Evolutionary conservation across 768 basidiomycete genomes (phyloP).

Genomic region (Russula sp.): DNA sequence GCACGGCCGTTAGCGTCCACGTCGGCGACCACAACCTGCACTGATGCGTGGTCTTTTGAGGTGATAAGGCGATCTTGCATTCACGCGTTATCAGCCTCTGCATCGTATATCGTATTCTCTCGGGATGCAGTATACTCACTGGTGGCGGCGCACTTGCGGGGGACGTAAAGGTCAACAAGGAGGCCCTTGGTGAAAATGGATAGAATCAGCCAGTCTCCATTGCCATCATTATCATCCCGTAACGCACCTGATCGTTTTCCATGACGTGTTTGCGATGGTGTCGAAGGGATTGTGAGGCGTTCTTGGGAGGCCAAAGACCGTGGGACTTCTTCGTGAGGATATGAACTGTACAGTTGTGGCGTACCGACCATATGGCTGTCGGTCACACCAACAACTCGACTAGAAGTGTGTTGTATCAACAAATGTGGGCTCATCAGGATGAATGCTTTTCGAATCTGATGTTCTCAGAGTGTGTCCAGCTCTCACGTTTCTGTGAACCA

Average conservation of each 20-base stretch:
- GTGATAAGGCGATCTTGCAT: conserved; percentile 89
- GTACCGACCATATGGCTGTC: neutral
- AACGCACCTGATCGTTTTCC: conserved; percentile 85
- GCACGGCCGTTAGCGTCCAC: conserved; percentile 88
- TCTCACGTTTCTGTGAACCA: too few relatives aligned
- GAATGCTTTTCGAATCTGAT: too few relatives aligned
- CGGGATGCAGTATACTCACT: conserved; percentile 51
- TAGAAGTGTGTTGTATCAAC: too few relatives aligned
- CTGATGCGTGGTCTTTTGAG: conserved; percentile 98
- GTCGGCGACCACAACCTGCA: conserved; percentile 92
- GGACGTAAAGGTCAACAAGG: conserved; percentile 99
- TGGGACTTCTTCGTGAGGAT: conserved; percentile 2
- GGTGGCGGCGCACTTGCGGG: conserved; percentile 97
- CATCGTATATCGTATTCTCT: neutral
- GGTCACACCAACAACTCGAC: too few relatives aligned
- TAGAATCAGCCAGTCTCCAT: neutral
- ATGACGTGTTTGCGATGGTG: conserved; percentile 38
- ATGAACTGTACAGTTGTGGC: conserved; percentile 25
- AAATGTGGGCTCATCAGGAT: too few relatives aligned
- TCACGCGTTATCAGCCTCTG: conserved; percentile 10
- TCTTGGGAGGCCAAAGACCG: neutral
- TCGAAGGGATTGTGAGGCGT: neutral
- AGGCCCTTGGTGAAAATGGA: conserved; percentile 58
- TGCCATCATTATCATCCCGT: neutral
- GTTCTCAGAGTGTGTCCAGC: too few relatives aligned